phyloP scores from a whole-genome alignment of 2,329 filamentous ascomycete genomes.

The Pseudocercospora fuligena region DNA sequence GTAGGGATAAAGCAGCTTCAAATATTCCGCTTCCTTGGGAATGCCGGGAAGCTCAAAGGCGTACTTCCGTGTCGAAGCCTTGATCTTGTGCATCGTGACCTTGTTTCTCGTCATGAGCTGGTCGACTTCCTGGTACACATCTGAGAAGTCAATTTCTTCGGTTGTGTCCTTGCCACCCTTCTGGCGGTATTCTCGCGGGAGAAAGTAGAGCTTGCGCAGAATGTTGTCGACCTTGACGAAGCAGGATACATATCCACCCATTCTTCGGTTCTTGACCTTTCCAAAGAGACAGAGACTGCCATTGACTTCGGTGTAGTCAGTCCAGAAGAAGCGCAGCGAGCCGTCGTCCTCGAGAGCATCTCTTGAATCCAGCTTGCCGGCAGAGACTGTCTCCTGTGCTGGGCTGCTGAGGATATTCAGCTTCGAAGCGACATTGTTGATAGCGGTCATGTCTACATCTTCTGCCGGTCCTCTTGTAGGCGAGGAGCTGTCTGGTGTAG shows the following conservation, averaged over 20 bases:
- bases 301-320: slow-evolving; percentile 91
- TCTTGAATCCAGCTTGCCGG: slow-evolving; percentile 81
- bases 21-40: slow-evolving; percentile 85
- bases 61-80: slow-evolving; percentile 86
- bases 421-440: slow-evolving; percentile 85
- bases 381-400: slow-evolving; percentile 64
- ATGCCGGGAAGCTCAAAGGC: slow-evolving; percentile 90
- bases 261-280: slow-evolving; percentile 90
- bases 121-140: slow-evolving; percentile 90
- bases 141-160: slow-evolving; percentile 81
- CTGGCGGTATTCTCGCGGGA: slow-evolving; percentile 72
- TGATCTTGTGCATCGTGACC: slow-evolving; percentile 91
- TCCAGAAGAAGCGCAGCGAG: slow-evolving; percentile 93
- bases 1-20: slow-evolving; percentile 96
- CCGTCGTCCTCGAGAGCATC: slow-evolving; percentile 94
- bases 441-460: slow-evolving; percentile 73
- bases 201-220: slow-evolving; percentile 86
- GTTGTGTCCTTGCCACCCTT: slow-evolving; percentile 69
- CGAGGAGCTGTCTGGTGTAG: slow-evolving; percentile 77
- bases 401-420: slow-evolving; percentile 84
- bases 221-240: slow-evolving; percentile 98
- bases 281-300: slow-evolving; percentile 93
- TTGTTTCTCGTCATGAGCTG: slow-evolving; percentile 83
- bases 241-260: slow-evolving; percentile 79
- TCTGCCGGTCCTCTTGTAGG: slow-evolving; percentile 66